Percentiles rank a stretch among this genome's conserved stretches.
phyloP scores from a whole-genome alignment of 1,284 basidiomycete genomes.

The Tremellales sp. region DNA sequence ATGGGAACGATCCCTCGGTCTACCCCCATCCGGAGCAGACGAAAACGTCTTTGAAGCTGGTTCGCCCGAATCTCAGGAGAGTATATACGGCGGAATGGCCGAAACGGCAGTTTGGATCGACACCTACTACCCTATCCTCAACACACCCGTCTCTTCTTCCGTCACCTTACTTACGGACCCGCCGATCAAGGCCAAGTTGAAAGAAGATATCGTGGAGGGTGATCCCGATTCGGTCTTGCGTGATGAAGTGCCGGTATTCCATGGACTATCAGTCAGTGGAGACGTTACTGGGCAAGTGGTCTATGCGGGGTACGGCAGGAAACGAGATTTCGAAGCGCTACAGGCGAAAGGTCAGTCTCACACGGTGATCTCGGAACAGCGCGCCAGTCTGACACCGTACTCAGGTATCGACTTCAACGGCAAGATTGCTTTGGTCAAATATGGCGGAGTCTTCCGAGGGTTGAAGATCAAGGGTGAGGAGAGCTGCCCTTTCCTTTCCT shows the following conservation, averaged over 20 bases:
- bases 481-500: not conserved
- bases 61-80: slow-evolving; percentile 29
- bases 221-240: slow-evolving; percentile 49
- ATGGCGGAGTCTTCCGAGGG: slow-evolving; percentile 77
- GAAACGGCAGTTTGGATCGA: slow-evolving; percentile 47
- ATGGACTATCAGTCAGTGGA: slow-evolving; percentile 42
- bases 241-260: slow-evolving; percentile 50
- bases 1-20: slow-evolving; percentile 44
- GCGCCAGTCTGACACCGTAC: not conserved
- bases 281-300: slow-evolving; percentile 62
- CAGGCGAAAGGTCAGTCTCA: slow-evolving; percentile 49
- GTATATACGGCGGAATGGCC: slow-evolving; percentile 27
- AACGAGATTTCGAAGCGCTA: slow-evolving; percentile 69
- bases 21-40: slow-evolving; percentile 35
- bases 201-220: slow-evolving; percentile 48
- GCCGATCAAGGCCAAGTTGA: slow-evolving; percentile 50
- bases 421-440: slow-evolving; percentile 78
- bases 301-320: slow-evolving; percentile 76
- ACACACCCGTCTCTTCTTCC: slow-evolving; percentile 61
- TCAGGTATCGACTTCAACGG: slow-evolving; percentile 68
- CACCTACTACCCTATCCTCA: slow-evolving; percentile 74
- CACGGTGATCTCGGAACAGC: no score
- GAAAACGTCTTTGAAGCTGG: slow-evolving; percentile 47
- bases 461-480: slow-evolving; percentile 52
- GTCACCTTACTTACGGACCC: slow-evolving; percentile 38